Evolutionary conservation across 1,284 basidiomycete species (phyloP).

Genomic region (Apiotrichum domesticum): DNA sequence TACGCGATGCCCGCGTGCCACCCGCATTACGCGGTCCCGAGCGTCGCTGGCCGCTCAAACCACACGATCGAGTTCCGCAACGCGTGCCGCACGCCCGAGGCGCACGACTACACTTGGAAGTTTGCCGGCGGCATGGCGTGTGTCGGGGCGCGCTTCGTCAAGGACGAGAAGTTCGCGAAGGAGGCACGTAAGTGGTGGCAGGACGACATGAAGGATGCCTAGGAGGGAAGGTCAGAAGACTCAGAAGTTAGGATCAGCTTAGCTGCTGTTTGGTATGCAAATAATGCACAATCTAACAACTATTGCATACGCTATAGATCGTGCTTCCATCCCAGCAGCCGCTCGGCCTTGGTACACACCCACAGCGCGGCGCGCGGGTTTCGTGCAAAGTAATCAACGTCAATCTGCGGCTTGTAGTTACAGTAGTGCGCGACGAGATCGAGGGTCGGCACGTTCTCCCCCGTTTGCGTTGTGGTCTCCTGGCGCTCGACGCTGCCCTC

Average conservation of each 20-base stretch:
- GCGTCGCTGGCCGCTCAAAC: conserved; percentile 17
- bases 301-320: conserved; percentile 7
- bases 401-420: conserved; percentile 17
- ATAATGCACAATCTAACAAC: too few species aligned
- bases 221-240: not conserved
- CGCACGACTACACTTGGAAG: conserved; percentile 31
- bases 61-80: conserved; percentile 28
- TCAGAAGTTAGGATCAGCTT: too few species aligned
- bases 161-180: conserved; percentile 36
- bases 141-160: conserved; percentile 36
- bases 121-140: conserved; percentile 39
- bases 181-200: conserved; percentile 26
- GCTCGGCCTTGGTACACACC: conserved; percentile 40
- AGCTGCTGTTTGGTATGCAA: too few species aligned
- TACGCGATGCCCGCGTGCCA: conserved; percentile 25
- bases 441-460: conserved; percentile 15
- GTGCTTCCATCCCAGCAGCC: conserved; percentile 45
- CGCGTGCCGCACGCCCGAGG: conserved; percentile 15
- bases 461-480: conserved; percentile 10
- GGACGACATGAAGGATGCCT: conserved; percentile 15
- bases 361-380: conserved; percentile 31
- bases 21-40: conserved; percentile 20
- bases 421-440: conserved; percentile 19
- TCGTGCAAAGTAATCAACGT: conserved; percentile 21
- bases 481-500: conserved; percentile 14